Base-by-base conservation (phyloP, 2,329 filamentous ascomycete genomes). In the Lanzia echinophila region DNA sequence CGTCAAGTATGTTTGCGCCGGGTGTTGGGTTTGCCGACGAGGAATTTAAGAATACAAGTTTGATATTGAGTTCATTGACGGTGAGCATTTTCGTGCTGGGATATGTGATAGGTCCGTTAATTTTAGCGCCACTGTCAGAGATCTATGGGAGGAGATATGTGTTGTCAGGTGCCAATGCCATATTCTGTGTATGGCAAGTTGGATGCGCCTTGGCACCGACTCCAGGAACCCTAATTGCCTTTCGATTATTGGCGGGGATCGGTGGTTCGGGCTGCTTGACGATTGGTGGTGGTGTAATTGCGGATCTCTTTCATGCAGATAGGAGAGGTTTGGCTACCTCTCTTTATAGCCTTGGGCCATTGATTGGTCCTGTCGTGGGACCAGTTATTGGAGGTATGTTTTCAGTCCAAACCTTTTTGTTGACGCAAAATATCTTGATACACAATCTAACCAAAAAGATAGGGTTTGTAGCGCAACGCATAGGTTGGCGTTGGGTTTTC, bases 1-100 rank as follows among this genome's bases (percentile, higher is more conserved):
- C 65, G 2, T 75, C 72, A 2, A 74, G 72, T 13, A 86, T 87
- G 71, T 85, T 89, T 63, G 84, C 85, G 0, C 85, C 86, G 0
- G 84, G 79, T 8, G 80, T 87, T 0, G 76, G 79, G 0, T 70
- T 81, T 4, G 73, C 88, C 0, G 78, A 86, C 73, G 53, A 63
- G 11, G 82, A 87, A 17, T 88, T 89, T 58, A 32, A 72, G 22
- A 71, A 71, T 3, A 68, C 63, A 13, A 71, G 64, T 54, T 58
- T 67, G 10, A 70, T 20, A 59, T 70, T 88, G 2, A 78, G 75
- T 1, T 75, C 81, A 0, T 47, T 89, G 53, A 81, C 84, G 56
- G 82, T 89, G 68, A 53, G 65, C 20, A 66, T 67, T 15, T 64
- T 62, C 39, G 54, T 63, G 28, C 22, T 52, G 22, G 62, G 63